A percentile compares a stretch with the other conserved stretches of the same genome.
Evolutionary conservation across 768 basidiomycete species (phyloP).

Genomic region (Psilocybe subaeruginosa): DNA sequence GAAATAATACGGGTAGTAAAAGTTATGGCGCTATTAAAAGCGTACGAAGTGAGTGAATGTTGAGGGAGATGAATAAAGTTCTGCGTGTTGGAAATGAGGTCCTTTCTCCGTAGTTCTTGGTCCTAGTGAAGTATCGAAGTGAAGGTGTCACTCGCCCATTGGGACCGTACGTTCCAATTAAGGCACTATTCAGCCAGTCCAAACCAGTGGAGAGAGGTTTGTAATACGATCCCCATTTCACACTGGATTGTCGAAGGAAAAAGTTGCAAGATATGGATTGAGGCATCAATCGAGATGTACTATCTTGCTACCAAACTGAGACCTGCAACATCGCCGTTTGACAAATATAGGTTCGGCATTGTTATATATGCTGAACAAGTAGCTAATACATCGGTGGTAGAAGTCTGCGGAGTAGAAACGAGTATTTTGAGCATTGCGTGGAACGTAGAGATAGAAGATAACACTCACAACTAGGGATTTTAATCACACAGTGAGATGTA

Average conservation of each 20-base stretch:
- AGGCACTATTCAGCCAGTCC: slow-evolving; percentile 3
- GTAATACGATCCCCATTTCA: slow-evolving; percentile 12
- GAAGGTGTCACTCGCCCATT: background rate
- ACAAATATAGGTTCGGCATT: slow-evolving; percentile 23
- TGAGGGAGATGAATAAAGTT: background rate
- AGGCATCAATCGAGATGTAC: slow-evolving; percentile 14
- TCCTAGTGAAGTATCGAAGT: background rate
- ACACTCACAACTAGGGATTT: slow-evolving; percentile 22
- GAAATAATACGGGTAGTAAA: background rate
- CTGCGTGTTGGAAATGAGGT: background rate
- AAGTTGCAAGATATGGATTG: slow-evolving; percentile 14
- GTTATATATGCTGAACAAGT: slow-evolving; percentile 17
- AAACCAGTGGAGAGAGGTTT: background rate
- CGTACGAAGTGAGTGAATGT: background rate
- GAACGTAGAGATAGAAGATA: slow-evolving; percentile 6
- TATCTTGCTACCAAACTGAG: slow-evolving; percentile 13
- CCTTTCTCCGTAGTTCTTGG: slow-evolving; percentile 3
- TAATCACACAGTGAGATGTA: slow-evolving; percentile 22
- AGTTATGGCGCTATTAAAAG: background rate
- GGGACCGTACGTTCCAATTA: slow-evolving; percentile 5
- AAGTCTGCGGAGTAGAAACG: slow-evolving; percentile 18
- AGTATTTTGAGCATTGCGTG: slow-evolving; percentile 14
- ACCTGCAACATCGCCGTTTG: slow-evolving; percentile 9
- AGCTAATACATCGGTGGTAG: slow-evolving; percentile 22
- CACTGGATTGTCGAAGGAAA: slow-evolving; percentile 13